Evolutionary conservation across 495 filamentous ascomycete genomes (phyloP).

Genomic region (Cercophora newfieldiana): DNA sequence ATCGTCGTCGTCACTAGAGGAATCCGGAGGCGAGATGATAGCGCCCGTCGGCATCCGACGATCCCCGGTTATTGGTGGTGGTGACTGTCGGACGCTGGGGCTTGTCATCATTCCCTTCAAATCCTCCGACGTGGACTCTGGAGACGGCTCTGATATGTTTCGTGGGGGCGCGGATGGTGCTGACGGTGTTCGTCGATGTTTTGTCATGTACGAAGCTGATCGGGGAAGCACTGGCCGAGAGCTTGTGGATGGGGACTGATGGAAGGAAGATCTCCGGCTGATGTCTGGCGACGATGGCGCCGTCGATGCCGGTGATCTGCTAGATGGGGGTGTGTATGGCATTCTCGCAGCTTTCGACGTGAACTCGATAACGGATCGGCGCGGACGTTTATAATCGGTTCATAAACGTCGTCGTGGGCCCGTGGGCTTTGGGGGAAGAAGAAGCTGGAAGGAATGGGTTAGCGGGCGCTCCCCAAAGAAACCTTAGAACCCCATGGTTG

Average conservation of each 20-base stretch:
- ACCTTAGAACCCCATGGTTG: neutral
- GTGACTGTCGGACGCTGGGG: constrained; percentile 71
- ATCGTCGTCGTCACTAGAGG: constrained; percentile 83
- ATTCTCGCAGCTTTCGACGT: constrained; percentile 53
- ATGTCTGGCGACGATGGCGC: constrained; percentile 61
- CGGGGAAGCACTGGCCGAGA: constrained; percentile 62
- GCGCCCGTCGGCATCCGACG: constrained; percentile 72
- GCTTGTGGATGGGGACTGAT: constrained; percentile 40
- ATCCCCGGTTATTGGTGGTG: constrained; percentile 70
- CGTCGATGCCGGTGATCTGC: constrained; percentile 75
- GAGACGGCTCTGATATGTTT: constrained; percentile 37
- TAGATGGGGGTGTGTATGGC: constrained; percentile 91
- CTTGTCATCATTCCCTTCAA: constrained; percentile 49
- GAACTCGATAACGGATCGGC: constrained; percentile 13
- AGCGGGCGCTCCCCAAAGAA: constrained; percentile 13
- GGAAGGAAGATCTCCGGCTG: constrained; percentile 59
- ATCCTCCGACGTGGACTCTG: constrained; percentile 49
- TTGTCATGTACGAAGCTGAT: constrained; percentile 73
- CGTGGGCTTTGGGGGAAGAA: neutral
- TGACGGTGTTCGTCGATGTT: constrained; percentile 51
- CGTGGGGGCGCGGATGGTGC: constrained; percentile 34
- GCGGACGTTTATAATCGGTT: constrained; percentile 15
- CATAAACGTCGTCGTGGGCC: constrained; percentile 17
- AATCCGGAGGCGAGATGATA: constrained; percentile 86
- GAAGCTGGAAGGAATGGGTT: constrained; percentile 14